phyloP scores from a whole-genome alignment of 805 yeast genomes.

The Metschnikowia sp. region DNA sequence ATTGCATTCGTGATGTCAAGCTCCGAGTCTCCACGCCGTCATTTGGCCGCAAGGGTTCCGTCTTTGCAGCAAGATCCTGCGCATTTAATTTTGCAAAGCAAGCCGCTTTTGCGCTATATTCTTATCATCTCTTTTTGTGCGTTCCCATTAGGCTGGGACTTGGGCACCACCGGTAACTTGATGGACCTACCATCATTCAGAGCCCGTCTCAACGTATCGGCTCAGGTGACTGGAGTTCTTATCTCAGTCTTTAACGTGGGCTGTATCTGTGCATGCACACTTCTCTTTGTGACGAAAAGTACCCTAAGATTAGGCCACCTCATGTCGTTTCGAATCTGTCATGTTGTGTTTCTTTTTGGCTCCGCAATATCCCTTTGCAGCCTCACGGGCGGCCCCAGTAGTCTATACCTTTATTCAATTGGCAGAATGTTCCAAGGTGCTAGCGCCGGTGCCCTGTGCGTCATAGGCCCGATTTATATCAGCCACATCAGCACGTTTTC shows the following conservation, averaged over 20 bases:
- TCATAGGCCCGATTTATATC: slow-evolving; percentile 12
- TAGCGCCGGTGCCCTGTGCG: slow-evolving; percentile 11
- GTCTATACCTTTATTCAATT: slow-evolving; percentile 1
- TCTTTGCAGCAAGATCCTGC: not conserved
- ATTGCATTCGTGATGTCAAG: not conserved
- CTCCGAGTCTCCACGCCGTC: not conserved
- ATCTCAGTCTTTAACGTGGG: slow-evolving; percentile 10
- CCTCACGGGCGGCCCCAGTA: not conserved
- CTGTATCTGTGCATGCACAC: slow-evolving; percentile 7
- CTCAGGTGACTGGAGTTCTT: slow-evolving; percentile 2
- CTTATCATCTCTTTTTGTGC: slow-evolving; percentile 7
- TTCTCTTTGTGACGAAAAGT: not conserved
- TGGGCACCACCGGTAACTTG: slow-evolving; percentile 13
- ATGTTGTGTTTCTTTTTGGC: slow-evolving; percentile 2
- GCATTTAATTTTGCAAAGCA: not conserved
- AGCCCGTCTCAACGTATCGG: slow-evolving; percentile 6
- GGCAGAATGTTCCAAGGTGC: slow-evolving; percentile 6
- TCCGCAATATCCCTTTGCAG: not conserved
- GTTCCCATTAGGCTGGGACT: slow-evolving; percentile 13
- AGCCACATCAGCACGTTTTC: slow-evolving; percentile 10
- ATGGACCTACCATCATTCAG: slow-evolving; percentile 10
- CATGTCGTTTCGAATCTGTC: slow-evolving; percentile 2
- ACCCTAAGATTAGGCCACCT: slow-evolving; percentile 7
- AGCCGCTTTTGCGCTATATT: slow-evolving; percentile 4
- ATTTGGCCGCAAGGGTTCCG: slow-evolving; percentile 7